These are phyloP conservation scores for Hymenoscyphus infarciens DNA, from an alignment of 2,329 filamentous ascomycete genomes.

Conservation along the genomic window DNA sequence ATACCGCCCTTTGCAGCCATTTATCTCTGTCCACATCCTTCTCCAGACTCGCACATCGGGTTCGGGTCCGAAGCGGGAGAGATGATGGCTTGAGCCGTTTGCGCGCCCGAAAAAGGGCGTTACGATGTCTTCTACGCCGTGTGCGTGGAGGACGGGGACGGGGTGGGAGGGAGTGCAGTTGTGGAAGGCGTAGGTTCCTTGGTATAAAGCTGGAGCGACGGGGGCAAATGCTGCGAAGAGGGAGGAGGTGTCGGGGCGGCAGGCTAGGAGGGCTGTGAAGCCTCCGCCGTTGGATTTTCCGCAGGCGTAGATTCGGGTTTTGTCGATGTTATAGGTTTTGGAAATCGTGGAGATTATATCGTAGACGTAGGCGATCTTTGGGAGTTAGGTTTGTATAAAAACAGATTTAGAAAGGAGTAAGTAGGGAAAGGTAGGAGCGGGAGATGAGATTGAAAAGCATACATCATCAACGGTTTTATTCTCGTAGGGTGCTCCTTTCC, in stretches of 20 bases:
- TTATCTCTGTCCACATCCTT: constrained; percentile 14
- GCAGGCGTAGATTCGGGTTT: constrained; percentile 39
- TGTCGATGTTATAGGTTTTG: constrained; percentile 36
- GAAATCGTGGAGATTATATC: constrained; percentile 26
- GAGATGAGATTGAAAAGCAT: neutral
- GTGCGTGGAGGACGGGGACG: constrained; percentile 5
- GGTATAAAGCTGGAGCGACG: constrained; percentile 42
- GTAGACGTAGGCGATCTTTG: constrained; percentile 26
- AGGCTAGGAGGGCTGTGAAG: constrained; percentile 40
- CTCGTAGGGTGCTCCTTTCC: constrained; percentile 30
- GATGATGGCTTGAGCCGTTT: neutral
- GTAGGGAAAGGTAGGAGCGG: neutral
- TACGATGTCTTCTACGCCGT: constrained; percentile 11
- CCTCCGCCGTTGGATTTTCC: constrained; percentile 45
- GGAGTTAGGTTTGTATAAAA: neutral
- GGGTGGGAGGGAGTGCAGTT: constrained; percentile 11
- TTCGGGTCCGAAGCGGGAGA: constrained; percentile 8
- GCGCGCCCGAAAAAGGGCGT: constrained; percentile 16
- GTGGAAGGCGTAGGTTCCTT: constrained; percentile 11
- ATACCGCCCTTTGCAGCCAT: constrained; percentile 15
- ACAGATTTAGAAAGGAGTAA: constrained; percentile 1
- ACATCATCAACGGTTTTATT: constrained; percentile 29
- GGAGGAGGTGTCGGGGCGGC: constrained; percentile 37
- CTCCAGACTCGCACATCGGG: constrained; percentile 16
- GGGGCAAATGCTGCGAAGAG: constrained; percentile 44